These are phyloP conservation scores for Evansstolkia leycettana DNA, from an alignment of 495 filamentous ascomycete genomes.

Conservation along the genomic window DNA sequence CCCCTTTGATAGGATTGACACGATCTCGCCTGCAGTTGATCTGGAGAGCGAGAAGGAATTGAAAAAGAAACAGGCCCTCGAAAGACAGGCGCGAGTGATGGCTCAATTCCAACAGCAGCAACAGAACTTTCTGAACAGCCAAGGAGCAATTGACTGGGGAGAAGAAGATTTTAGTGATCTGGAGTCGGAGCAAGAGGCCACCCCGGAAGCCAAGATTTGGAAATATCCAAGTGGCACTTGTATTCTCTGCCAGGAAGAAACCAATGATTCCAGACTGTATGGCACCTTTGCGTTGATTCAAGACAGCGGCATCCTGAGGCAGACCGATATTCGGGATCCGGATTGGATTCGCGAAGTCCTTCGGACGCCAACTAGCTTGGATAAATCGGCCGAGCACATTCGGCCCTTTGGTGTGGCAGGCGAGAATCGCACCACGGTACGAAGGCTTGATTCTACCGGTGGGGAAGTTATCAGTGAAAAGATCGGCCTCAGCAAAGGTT, in stretches of 20 bases:
- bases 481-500: slow-evolving; percentile 80
- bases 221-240: slow-evolving; percentile 92
- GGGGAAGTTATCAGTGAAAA: slow-evolving; percentile 57
- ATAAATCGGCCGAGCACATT: slow-evolving; percentile 66
- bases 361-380: slow-evolving; percentile 64
- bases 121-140: slow-evolving; percentile 79
- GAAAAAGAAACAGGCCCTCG: slow-evolving; percentile 81
- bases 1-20: slow-evolving; percentile 41
- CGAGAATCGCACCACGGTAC: slow-evolving; percentile 67
- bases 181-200: slow-evolving; percentile 42
- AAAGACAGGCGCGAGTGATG: slow-evolving; percentile 86
- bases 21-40: slow-evolving; percentile 44
- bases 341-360: slow-evolving; percentile 78
- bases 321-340: slow-evolving; percentile 67
- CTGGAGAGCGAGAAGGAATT: slow-evolving; percentile 60
- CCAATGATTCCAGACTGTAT: slow-evolving; percentile 76
- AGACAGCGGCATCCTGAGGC: slow-evolving; percentile 75
- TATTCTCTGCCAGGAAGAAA: slow-evolving; percentile 93
- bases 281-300: slow-evolving; percentile 85
- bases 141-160: slow-evolving; percentile 76
- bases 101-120: slow-evolving; percentile 96
- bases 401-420: slow-evolving; percentile 84
- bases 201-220: slow-evolving; percentile 61
- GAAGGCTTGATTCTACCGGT: slow-evolving; percentile 61
- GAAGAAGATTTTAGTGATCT: slow-evolving; percentile 61